Conservation (phyloP, 805 yeast genomes). For the Sugiyamaella floridensis region DNA sequence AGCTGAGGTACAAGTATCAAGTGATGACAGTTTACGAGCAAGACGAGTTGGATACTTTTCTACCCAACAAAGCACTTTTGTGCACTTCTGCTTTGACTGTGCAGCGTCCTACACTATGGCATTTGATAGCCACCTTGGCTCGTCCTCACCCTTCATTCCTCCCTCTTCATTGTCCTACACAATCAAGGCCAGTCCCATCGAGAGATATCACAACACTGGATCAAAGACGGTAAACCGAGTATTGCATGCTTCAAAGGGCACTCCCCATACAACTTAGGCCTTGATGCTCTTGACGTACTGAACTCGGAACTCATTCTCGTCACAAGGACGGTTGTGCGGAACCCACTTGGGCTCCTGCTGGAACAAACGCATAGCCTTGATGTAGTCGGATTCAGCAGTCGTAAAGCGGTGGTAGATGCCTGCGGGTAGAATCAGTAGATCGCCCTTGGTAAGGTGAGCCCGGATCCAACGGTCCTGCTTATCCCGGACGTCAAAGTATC, state of each 20-base stretch:
- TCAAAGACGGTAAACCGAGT: too few relatives aligned
- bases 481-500: conserved; percentile 83
- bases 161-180: too few relatives aligned
- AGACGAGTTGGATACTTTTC: too few relatives aligned
- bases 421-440: conserved; percentile 63
- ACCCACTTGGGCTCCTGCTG: conserved; percentile 96
- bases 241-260: neutral
- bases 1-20: too few relatives aligned
- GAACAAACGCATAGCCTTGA: conserved; percentile 76
- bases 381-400: conserved; percentile 51
- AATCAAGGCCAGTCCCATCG: too few relatives aligned
- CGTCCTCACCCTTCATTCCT: too few relatives aligned
- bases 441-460: conserved; percentile 54
- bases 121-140: too few relatives aligned
- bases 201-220: too few relatives aligned
- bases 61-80: too few relatives aligned
- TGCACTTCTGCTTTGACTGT: too few relatives aligned
- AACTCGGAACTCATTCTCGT: conserved; percentile 39
- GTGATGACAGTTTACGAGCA: too few relatives aligned
- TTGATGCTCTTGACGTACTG: conserved; percentile 37
- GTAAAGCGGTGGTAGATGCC: conserved; percentile 95
- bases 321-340: conserved; percentile 68
- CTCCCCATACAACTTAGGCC: neutral
- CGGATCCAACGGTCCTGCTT: conserved; percentile 68
- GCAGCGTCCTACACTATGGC: too few relatives aligned